Conservation (phyloP, 805 yeast genomes). For the Lipomyces starkeyi region DNA sequence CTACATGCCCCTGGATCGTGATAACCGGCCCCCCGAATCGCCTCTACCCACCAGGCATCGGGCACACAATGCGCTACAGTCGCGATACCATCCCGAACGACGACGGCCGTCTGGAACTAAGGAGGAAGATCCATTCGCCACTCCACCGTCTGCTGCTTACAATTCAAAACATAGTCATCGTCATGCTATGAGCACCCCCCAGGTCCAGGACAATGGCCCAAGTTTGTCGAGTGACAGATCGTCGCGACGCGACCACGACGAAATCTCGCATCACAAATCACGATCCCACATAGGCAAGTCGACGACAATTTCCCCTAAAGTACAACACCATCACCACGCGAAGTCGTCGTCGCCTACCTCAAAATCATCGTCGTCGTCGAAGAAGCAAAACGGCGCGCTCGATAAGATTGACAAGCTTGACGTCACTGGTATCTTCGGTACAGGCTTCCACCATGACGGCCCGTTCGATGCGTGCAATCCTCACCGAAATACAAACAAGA, state of each 20-base stretch:
- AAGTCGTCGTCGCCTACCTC: conserved; percentile 7
- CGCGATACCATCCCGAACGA: background rate
- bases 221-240: background rate
- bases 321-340: conserved; percentile 10
- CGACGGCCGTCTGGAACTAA: conserved; percentile 8
- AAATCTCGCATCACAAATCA: conserved; percentile 9
- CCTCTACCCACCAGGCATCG: background rate
- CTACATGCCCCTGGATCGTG: conserved; percentile 18
- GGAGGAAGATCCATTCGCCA: conserved; percentile 19
- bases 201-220: background rate
- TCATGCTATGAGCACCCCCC: conserved; percentile 3
- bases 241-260: background rate
- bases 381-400: conserved; percentile 53
- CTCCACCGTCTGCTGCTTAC: conserved; percentile 13
- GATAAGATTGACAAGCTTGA: conserved; percentile 95
- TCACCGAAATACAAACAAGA: conserved; percentile 77
- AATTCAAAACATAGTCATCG: conserved; percentile 7
- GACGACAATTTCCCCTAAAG: background rate
- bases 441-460: conserved; percentile 97
- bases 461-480: conserved; percentile 99
- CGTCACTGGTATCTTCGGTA: conserved; percentile 92
- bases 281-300: conserved; percentile 1
- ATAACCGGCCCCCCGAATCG: conserved; percentile 8
- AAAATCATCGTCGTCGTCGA: conserved; percentile 9
- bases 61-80: background rate